Base-by-base conservation (phyloP, 1,284 basidiomycete genomes). In the Leccinum angustisporum region DNA sequence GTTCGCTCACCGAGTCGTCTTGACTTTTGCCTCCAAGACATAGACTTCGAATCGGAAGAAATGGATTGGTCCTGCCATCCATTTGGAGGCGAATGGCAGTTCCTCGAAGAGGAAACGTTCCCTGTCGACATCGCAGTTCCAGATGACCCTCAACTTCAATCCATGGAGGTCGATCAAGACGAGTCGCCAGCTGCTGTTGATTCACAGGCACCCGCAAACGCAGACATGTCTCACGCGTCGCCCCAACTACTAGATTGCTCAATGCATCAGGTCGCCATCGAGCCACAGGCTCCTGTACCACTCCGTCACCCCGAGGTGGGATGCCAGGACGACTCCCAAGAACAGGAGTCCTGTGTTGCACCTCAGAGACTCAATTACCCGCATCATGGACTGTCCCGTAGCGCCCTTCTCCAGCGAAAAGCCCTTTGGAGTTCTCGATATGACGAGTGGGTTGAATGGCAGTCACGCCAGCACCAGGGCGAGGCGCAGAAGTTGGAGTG, bases 301-400 rank as follows among this genome's bases (percentile, higher is more conserved):
- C 56, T 72, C 50, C 69, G 65, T 31, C 70, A 58, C 2, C 55
- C 53, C 38, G 54, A 53, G 11, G 48, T 64, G 18, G 58, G 58
- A 33, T 57, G 52, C n/a, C 38, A 57, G 11, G 11, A 18, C 25
- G 63, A 64, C 13, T 4, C 16, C 21, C 61, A 52, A 57, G 66
- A 61, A 13, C 25, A 31, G 33, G 34, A 34, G 1, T 61, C 61
- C n/a, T 63, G 59, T 21, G 30, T 31, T 27, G 16, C 64, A 21
- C 18, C 46, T 0, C 71, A 67, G 54, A 68, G 71, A 55, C 67
- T 69, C 34, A 63, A 63, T 33, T 70, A 74, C 60, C 61, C 71
- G 5, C 76, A 88, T 61, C 86, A 82, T 65, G 86, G 86, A 2
- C 79, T 84, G 61, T 89, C 87, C 11, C 80, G 81, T 18, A 82